Conservation (phyloP, 768 basidiomycete species). For the Auricularia sp. region DNA sequence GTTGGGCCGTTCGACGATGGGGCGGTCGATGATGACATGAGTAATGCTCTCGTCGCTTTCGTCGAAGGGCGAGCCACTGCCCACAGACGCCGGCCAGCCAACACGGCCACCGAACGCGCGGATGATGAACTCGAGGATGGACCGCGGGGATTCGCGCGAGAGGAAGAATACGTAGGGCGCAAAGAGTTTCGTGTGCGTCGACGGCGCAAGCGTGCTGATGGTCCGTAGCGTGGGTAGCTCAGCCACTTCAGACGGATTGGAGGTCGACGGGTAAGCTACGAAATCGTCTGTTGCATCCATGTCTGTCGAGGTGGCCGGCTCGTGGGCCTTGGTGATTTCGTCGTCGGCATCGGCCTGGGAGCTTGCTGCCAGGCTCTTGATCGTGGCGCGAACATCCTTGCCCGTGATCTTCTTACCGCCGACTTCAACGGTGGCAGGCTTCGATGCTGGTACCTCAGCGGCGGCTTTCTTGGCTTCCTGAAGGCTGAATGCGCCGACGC, state of each 20-base stretch:
- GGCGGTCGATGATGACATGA: slow-evolving; percentile 91
- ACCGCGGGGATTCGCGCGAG: slow-evolving; percentile 83
- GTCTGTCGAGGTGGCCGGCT: slow-evolving; percentile 31
- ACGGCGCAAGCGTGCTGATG: slow-evolving; percentile 48
- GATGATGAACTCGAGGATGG: slow-evolving; percentile 89
- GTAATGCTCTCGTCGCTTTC: slow-evolving; percentile 80
- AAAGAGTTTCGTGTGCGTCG: slow-evolving; percentile 58
- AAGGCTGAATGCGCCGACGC: slow-evolving; percentile 79
- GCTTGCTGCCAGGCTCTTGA: slow-evolving; percentile 33
- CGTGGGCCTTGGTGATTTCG: slow-evolving; percentile 26
- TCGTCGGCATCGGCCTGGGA: slow-evolving; percentile 13
- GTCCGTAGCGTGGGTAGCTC: slow-evolving; percentile 59
- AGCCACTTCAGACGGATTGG: slow-evolving; percentile 34
- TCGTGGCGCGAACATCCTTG: slow-evolving; percentile 42
- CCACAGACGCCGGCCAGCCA: slow-evolving; percentile 79
- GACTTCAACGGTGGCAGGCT: slow-evolving; percentile 26
- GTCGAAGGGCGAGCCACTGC: slow-evolving; percentile 68
- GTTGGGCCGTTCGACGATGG: slow-evolving; percentile 38
- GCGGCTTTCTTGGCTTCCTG: slow-evolving; percentile 33
- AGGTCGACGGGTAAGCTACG: slow-evolving; percentile 46
- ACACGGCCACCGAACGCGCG: slow-evolving; percentile 87
- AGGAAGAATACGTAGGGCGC: slow-evolving; percentile 84
- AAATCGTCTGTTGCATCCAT: slow-evolving; percentile 71
- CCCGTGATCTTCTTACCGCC: slow-evolving; percentile 40
- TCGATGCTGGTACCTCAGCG: slow-evolving; percentile 8